Percentiles rank a stretch among this genome's conserved stretches.
phyloP scores from a whole-genome alignment of 1,139 yeast genomes.

The Chernovozyma sophiae-reginae region DNA sequence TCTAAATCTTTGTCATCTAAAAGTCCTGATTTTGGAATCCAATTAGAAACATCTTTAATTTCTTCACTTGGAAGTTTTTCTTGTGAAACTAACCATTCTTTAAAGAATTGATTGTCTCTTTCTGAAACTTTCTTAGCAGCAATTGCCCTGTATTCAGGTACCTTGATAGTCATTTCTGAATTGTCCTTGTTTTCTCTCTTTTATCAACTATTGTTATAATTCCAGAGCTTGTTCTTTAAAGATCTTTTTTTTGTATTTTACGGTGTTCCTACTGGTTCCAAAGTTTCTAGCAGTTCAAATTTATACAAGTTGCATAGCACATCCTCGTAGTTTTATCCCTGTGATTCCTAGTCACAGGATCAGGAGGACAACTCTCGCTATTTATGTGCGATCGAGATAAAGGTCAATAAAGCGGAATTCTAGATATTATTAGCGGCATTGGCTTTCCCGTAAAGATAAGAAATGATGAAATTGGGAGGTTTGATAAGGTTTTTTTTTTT shows the following conservation, averaged over 20 bases:
- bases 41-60: conserved; percentile 31
- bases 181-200: too few relatives aligned
- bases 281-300: too few relatives aligned
- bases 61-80: conserved; percentile 24
- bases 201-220: background rate
- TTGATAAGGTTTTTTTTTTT: too few relatives aligned
- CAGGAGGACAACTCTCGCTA: background rate
- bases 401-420: background rate
- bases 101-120: conserved; percentile 32
- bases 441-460: background rate
- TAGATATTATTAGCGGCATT: background rate
- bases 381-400: background rate
- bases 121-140: conserved; percentile 30
- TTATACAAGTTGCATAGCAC: too few relatives aligned
- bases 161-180: conserved; percentile 3
- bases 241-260: background rate
- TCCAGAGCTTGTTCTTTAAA: background rate
- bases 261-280: background rate
- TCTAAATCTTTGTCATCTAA: conserved; percentile 25
- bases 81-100: conserved; percentile 38
- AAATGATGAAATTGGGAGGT: too few relatives aligned
- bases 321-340: background rate
- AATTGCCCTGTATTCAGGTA: conserved; percentile 21
- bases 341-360: conserved; percentile 4
- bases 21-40: conserved; percentile 25